A percentile compares a stretch with the other conserved stretches of the same genome.
Evolutionary conservation across 441 rosid species (phyloP).

Genomic region (Pelargonium fulgidum): DNA sequence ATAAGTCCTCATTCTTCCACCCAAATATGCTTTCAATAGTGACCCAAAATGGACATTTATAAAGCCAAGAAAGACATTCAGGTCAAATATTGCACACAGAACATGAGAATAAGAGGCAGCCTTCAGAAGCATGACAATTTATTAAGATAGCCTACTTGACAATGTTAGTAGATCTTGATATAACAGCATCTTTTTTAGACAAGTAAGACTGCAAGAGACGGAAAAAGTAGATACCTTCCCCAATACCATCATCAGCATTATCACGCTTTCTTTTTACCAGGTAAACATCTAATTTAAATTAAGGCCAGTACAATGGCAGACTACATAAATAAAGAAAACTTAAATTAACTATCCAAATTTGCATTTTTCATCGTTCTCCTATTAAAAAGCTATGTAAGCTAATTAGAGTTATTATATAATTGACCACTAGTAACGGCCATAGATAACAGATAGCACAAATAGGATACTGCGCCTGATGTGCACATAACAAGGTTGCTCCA

Average conservation of each 20-base stretch:
- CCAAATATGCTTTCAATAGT: neutral
- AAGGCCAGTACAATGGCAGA: conserved; percentile 29
- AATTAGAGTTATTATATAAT: neutral
- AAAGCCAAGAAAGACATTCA: neutral
- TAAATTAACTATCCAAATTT: conserved; percentile 1
- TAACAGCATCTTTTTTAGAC: conserved; percentile 5
- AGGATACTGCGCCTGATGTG: conserved; percentile 98
- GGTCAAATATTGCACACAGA: neutral
- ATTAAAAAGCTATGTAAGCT: no score
- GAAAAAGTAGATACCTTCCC: conserved; percentile 61
- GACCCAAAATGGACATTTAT: neutral
- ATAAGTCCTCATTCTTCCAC: neutral
- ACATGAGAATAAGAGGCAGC: neutral
- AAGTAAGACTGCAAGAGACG: neutral
- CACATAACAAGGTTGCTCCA: conserved; percentile 74
- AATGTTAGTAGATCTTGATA: neutral
- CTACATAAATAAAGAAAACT: neutral
- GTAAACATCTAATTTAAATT: conserved; percentile 64
- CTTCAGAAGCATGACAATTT: neutral
- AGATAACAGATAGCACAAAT: conserved; percentile 13
- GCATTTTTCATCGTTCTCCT: neutral
- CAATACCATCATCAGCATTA: conserved; percentile 50
- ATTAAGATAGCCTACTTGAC: neutral
- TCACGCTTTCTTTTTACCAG: conserved; percentile 79
- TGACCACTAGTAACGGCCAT: neutral